Conservation (phyloP, 345 rosid species). For the Microthlaspi erraticum region DNA sequence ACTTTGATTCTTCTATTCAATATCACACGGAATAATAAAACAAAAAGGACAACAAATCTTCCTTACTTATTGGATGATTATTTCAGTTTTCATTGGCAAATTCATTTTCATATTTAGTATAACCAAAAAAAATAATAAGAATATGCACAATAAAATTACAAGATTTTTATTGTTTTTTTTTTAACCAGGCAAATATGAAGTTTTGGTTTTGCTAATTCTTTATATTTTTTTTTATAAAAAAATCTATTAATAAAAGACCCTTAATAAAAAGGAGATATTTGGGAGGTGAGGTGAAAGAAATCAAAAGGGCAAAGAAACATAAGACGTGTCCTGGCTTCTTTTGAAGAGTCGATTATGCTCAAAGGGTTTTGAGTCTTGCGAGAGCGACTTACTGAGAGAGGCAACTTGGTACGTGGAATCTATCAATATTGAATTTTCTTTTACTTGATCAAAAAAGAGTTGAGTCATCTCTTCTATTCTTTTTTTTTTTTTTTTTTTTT, state of each 20-base stretch:
- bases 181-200: no score
- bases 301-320: slow-evolving; percentile 31
- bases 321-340: slow-evolving; percentile 33
- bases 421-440: slow-evolving; percentile 22
- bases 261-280: background rate
- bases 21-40: background rate
- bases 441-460: slow-evolving; percentile 7
- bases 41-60: background rate
- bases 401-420: slow-evolving; percentile 36
- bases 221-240: no score
- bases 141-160: background rate
- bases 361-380: slow-evolving; percentile 1
- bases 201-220: background rate
- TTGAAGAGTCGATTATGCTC: slow-evolving; percentile 42
- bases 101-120: background rate
- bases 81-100: background rate
- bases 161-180: no score
- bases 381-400: slow-evolving; percentile 19
- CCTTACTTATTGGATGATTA: background rate
- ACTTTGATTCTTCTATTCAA: background rate
- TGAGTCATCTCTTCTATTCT: slow-evolving; percentile 11
- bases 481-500: no score
- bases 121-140: no score
- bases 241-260: no score
- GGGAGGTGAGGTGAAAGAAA: slow-evolving; percentile 6